These are phyloP conservation scores for Linnemannia schmuckeri DNA, from an alignment of 192 early-diverging fungal species.

Conservation along the genomic window DNA sequence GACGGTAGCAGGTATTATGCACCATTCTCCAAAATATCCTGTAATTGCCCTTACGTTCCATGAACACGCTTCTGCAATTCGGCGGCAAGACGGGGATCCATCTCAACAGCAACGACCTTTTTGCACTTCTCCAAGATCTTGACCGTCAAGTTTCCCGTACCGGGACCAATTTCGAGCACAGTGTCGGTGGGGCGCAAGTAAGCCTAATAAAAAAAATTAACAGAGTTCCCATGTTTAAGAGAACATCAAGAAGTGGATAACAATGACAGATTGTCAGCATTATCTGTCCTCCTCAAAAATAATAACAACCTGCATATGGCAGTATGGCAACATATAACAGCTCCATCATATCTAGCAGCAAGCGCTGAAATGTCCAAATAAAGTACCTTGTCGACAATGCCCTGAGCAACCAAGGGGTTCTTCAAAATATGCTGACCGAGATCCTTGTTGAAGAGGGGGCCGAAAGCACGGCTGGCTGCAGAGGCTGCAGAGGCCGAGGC, in stretches of 20 bases:
- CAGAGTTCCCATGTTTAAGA: not conserved
- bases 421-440: constrained; percentile 99
- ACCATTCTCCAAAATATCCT: constrained; percentile 4
- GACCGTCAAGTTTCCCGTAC: constrained; percentile 98
- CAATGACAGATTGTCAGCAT: not conserved
- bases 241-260: not conserved
- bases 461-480: constrained; percentile 70
- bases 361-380: not conserved
- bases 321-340: not conserved
- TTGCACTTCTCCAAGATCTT: constrained; percentile 94
- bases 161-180: constrained; percentile 96
- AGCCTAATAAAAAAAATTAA: constrained; percentile 50
- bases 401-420: constrained; percentile 96
- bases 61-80: constrained; percentile 98
- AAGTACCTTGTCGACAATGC: constrained; percentile 95
- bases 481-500: constrained; percentile 28
- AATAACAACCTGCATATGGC: too few species aligned
- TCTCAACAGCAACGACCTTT: constrained; percentile 95
- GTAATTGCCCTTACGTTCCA: constrained; percentile 76
- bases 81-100: constrained; percentile 96
- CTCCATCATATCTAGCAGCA: too few species aligned
- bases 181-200: constrained; percentile 74
- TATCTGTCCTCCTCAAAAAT: not conserved
- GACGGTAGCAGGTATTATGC: too few species aligned
- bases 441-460: constrained; percentile 96